These are phyloP conservation scores for Fusarium nodosum DNA, from an alignment of 2,329 filamentous ascomycete species.

Conservation along the genomic window DNA sequence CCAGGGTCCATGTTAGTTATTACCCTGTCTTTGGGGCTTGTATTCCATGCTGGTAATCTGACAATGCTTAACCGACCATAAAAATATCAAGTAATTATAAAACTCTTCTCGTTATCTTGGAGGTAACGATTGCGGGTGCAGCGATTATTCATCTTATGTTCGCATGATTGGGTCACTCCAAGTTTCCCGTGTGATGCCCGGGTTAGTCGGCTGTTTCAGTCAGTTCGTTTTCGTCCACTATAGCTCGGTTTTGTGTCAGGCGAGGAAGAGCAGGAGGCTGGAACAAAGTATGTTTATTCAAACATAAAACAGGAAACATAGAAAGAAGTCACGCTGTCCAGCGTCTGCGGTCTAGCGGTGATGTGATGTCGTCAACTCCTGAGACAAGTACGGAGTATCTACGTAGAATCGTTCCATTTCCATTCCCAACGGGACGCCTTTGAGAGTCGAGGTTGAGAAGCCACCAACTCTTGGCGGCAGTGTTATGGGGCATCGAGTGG, in stretches of 20 bases:
- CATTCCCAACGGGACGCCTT: slow-evolving; percentile 44
- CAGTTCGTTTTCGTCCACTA: slow-evolving; percentile 35
- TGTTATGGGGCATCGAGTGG: slow-evolving; percentile 44
- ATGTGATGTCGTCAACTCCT: slow-evolving; percentile 13
- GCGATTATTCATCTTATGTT: slow-evolving; percentile 20
- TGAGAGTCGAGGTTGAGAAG: slow-evolving; percentile 21
- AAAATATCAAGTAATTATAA: slow-evolving; percentile 2
- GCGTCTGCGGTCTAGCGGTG: slow-evolving; percentile 27
- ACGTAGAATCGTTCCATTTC: slow-evolving; percentile 7
- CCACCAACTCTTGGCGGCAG: slow-evolving; percentile 38
- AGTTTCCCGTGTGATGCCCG: slow-evolving; percentile 18
- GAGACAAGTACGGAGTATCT: slow-evolving; percentile 16
- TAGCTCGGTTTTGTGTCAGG: slow-evolving; percentile 31
- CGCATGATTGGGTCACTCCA: slow-evolving; percentile 24
- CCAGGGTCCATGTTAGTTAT: slow-evolving; percentile 23
- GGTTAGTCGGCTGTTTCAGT: slow-evolving; percentile 38
- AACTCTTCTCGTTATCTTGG: slow-evolving; percentile 16
- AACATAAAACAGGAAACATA: slow-evolving; percentile 40
- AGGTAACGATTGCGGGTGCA: slow-evolving; percentile 10
- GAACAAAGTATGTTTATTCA: slow-evolving; percentile 18
- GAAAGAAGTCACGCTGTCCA: slow-evolving; percentile 15
- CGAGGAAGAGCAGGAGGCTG: slow-evolving; percentile 27
- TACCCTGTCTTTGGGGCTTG: slow-evolving; percentile 19
- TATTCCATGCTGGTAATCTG: slow-evolving; percentile 31
- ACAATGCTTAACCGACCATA: slow-evolving; percentile 23